Evolutionary conservation across 345 rosid species (phyloP).

Genomic region (Cardamine resedifolia): DNA sequence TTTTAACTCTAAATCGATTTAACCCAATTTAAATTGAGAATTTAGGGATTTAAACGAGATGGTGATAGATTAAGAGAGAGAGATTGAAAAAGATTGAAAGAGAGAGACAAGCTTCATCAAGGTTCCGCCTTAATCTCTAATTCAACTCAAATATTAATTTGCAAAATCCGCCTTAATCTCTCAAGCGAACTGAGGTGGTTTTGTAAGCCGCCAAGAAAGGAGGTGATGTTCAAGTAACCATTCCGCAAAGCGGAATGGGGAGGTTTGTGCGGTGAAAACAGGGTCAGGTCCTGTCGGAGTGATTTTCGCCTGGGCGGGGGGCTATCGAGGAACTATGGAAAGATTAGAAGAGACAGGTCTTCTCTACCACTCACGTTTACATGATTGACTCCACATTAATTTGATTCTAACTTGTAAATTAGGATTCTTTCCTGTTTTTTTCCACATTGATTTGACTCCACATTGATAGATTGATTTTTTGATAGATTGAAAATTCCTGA

Average conservation of each 20-base stretch:
- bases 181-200: conserved; percentile 19
- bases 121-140: too few species aligned
- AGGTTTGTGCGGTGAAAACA: background rate
- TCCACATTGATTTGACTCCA: too few species aligned
- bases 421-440: conserved; percentile 20
- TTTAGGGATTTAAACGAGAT: too few species aligned
- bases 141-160: background rate
- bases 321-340: conserved; percentile 36
- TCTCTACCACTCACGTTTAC: conserved; percentile 29
- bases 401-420: conserved; percentile 39
- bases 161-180: conserved; percentile 20
- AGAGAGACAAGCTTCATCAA: too few species aligned
- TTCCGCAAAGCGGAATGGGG: conserved; percentile 19
- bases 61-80: too few species aligned
- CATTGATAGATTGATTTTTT: too few species aligned
- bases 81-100: too few species aligned
- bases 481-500: conserved; percentile 37
- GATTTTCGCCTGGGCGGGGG: conserved; percentile 7
- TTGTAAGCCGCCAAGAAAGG: conserved; percentile 11
- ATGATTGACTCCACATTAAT: conserved; percentile 26
- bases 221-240: conserved; percentile 29
- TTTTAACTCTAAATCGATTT: too few species aligned
- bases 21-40: too few species aligned
- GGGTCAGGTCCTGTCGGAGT: conserved; percentile 12
- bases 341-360: conserved; percentile 26